Percentiles rank a stretch among this genome's conserved stretches.
These are phyloP conservation scores for Skeletonema tropicum DNA, from an alignment of 108 stramenopile species.

Conservation along the genomic window DNA sequence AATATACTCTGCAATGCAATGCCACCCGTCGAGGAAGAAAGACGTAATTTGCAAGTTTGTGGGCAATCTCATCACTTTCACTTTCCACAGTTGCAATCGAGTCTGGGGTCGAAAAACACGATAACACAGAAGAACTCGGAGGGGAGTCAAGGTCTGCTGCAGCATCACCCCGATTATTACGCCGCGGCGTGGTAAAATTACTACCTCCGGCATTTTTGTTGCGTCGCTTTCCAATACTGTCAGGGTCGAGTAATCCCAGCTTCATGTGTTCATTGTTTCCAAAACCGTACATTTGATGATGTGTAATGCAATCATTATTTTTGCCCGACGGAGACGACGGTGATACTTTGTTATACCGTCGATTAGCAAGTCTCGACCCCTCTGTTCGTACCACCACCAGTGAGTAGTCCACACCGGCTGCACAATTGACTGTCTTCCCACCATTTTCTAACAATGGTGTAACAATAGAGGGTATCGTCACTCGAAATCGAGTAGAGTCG, in stretches of 20 bases:
- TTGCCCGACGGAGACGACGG: not conserved
- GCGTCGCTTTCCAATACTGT: slow-evolving; percentile 5
- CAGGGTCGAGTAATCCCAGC: slow-evolving; percentile 68
- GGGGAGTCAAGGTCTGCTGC: slow-evolving; percentile 9
- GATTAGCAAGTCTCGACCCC: slow-evolving; percentile 37
- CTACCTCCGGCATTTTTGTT: not conserved
- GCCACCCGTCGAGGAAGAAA: slow-evolving; percentile 78
- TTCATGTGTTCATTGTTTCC: slow-evolving; percentile 79
- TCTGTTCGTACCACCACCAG: slow-evolving; percentile 79
- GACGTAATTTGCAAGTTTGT: slow-evolving; percentile 31
- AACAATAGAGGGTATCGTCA: slow-evolving; percentile 63
- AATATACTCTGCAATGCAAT: slow-evolving; percentile 65
- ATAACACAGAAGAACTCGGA: slow-evolving; percentile 1
- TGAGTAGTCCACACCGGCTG: slow-evolving; percentile 82
- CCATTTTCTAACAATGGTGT: slow-evolving; percentile 85
- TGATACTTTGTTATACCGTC: slow-evolving; percentile 10
- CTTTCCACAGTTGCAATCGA: slow-evolving; percentile 19
- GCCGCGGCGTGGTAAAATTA: slow-evolving; percentile 3
- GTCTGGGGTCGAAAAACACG: slow-evolving; percentile 15
- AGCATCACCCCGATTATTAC: slow-evolving; percentile 4
- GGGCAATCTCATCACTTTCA: not conserved
- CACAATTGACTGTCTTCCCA: slow-evolving; percentile 79
- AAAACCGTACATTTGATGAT: slow-evolving; percentile 88
- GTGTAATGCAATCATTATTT: slow-evolving; percentile 39
- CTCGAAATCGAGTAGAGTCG: not conserved